Percentiles rank a stretch among this genome's conserved stretches.
Conservation (phyloP, 1,284 basidiomycete species). For the Coniferiporia weirii region DNA sequence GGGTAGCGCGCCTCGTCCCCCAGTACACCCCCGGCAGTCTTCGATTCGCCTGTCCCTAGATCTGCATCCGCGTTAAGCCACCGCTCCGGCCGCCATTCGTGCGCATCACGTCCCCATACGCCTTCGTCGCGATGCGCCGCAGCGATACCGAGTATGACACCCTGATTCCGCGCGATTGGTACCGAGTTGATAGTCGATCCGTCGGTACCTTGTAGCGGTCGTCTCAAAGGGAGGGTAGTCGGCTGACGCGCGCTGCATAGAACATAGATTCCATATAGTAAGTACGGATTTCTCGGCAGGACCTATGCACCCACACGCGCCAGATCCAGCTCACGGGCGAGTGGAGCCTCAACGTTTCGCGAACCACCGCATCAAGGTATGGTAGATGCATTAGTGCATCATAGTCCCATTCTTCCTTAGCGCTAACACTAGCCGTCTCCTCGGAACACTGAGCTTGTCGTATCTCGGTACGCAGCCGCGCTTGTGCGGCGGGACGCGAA, state of each 20-base stretch:
- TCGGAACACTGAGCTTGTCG: conserved; percentile 21
- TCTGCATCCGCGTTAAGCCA: conserved; percentile 22
- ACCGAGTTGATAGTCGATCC: conserved; percentile 1
- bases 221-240: conserved; percentile 12
- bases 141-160: conserved; percentile 25
- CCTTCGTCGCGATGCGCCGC: conserved; percentile 27
- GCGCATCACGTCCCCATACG: conserved; percentile 29
- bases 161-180: conserved; percentile 11
- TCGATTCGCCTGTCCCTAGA: neutral
- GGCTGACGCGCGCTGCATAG: conserved; percentile 3
- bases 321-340: conserved; percentile 20
- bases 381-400: conserved; percentile 29
- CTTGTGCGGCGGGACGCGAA: conserved; percentile 33
- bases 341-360: conserved; percentile 24
- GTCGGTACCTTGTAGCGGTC: neutral
- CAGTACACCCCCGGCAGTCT: neutral
- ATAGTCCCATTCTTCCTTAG: conserved; percentile 3
- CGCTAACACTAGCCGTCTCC: neutral
- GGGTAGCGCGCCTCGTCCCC: conserved; percentile 13
- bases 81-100: conserved; percentile 29
- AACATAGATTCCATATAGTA: too few species aligned
- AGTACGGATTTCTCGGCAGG: too few species aligned
- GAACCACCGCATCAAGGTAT: conserved; percentile 31
- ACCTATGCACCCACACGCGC: conserved; percentile 7
- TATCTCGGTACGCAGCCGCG: conserved; percentile 34